These are phyloP conservation scores for Naganishia vaughanmartiniae DNA, from an alignment of 768 basidiomycete species.

Conservation along the genomic window DNA sequence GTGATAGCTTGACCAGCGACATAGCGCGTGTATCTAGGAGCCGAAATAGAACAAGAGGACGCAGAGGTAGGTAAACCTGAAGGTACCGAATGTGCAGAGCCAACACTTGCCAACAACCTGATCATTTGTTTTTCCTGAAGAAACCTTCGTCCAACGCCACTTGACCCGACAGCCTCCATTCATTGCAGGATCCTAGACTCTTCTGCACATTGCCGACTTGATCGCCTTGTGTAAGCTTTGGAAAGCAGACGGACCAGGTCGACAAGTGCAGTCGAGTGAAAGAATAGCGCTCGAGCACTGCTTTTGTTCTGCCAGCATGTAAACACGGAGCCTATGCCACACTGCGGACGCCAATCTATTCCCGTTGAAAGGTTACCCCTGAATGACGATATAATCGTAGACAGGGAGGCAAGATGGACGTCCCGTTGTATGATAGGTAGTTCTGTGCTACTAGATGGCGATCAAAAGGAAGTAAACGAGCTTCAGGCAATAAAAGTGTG, in stretches of 20 bases:
- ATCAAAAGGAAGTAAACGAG: slow-evolving; percentile 18
- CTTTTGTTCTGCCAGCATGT: background rate
- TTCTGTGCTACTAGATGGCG: background rate
- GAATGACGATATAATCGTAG: slow-evolving; percentile 12
- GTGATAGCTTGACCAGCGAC: slow-evolving; percentile 20
- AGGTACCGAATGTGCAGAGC: slow-evolving; percentile 24
- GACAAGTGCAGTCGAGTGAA: slow-evolving; percentile 1
- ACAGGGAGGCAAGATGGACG: slow-evolving; percentile 11
- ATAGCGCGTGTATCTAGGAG: slow-evolving; percentile 26
- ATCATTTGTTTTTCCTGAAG: slow-evolving; percentile 26
- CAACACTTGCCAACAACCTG: slow-evolving; percentile 27
- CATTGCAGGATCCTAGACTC: slow-evolving; percentile 18
- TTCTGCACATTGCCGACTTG: background rate
- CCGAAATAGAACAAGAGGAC: slow-evolving; percentile 18
- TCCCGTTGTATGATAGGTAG: slow-evolving; percentile 16
- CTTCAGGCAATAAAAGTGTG: slow-evolving; percentile 25
- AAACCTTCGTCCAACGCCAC: slow-evolving; percentile 27
- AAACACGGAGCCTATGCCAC: slow-evolving; percentile 1
- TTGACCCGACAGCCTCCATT: slow-evolving; percentile 27
- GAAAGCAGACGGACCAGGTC: background rate
- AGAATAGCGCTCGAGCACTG: slow-evolving; percentile 9
- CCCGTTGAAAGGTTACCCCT: slow-evolving; percentile 12
- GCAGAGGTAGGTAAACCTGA: slow-evolving; percentile 25
- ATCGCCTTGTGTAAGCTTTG: background rate
- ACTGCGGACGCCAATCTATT: slow-evolving; percentile 15